Evolutionary conservation across 2,329 filamentous ascomycete genomes (phyloP).

Genomic region (Mycosphaerella sp.): DNA sequence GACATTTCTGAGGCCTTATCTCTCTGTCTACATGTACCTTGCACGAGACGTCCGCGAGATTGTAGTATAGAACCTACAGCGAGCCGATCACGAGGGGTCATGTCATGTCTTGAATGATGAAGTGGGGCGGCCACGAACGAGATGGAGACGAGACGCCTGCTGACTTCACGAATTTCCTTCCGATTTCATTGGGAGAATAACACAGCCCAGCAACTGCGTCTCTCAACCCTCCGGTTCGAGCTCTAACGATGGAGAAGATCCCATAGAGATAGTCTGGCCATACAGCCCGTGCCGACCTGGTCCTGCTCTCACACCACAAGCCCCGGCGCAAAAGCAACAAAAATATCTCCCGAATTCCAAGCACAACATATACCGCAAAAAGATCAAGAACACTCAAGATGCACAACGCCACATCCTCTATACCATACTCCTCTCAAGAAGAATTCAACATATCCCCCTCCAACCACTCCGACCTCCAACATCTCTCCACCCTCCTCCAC

Average conservation of each 20-base stretch:
- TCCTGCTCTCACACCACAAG: background rate
- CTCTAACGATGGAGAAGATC: background rate
- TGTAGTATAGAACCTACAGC: no score
- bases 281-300: background rate
- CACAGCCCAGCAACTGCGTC: background rate
- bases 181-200: slow-evolving; percentile 8
- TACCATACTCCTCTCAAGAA: background rate
- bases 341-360: background rate
- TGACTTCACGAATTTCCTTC: background rate
- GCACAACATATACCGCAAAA: background rate
- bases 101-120: background rate
- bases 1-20: background rate
- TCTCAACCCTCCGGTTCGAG: background rate
- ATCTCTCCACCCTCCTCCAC: slow-evolving; percentile 55
- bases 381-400: background rate
- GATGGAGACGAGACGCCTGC: background rate
- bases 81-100: background rate
- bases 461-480: slow-evolving; percentile 5
- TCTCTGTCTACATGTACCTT: no score
- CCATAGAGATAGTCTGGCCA: background rate
- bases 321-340: slow-evolving; percentile 3
- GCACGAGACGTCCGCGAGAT: background rate
- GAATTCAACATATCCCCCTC: slow-evolving; percentile 5
- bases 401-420: background rate
- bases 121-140: slow-evolving; percentile 1